Evolutionary conservation across 2,329 filamentous ascomycete species (phyloP).

Genomic region (Phialophora macrospora): DNA sequence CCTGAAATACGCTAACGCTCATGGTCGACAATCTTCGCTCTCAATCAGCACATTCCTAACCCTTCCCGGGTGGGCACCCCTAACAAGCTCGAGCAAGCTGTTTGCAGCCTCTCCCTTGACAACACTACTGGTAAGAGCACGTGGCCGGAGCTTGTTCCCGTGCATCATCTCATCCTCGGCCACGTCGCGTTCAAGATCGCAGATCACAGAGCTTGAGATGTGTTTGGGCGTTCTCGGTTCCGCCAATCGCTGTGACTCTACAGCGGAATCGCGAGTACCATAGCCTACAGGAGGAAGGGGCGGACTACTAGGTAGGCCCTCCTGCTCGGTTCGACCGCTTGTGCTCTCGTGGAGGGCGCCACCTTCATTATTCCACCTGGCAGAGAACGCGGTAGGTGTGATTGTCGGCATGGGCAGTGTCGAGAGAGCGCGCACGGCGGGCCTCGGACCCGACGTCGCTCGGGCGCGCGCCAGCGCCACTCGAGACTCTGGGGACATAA

Average conservation of each 20-base stretch:
- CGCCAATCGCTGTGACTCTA: background rate
- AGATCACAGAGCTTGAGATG: constrained; percentile 26
- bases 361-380: constrained; percentile 27
- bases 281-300: constrained; percentile 19
- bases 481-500: constrained; percentile 27
- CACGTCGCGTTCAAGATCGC: background rate
- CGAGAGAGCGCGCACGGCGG: constrained; percentile 23
- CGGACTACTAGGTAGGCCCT: constrained; percentile 30
- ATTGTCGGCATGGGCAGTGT: constrained; percentile 32
- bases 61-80: constrained; percentile 26
- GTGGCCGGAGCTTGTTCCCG: constrained; percentile 12
- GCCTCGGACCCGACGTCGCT: constrained; percentile 34
- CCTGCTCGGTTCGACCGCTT: background rate
- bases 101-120: constrained; percentile 39
- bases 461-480: constrained; percentile 34
- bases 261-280: background rate
- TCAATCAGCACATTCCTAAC: constrained; percentile 29
- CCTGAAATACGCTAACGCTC: background rate
- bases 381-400: constrained; percentile 34
- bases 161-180: constrained; percentile 3
- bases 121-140: constrained; percentile 37
- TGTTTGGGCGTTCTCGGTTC: constrained; percentile 32
- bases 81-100: constrained; percentile 37
- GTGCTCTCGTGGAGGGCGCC: background rate
- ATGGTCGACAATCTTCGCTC: background rate